Evolutionary conservation across 192 early-diverging fungal species (phyloP), one percentile per base, ranked within the genome.

Genomic region (Dissophora globulifera): DNA sequence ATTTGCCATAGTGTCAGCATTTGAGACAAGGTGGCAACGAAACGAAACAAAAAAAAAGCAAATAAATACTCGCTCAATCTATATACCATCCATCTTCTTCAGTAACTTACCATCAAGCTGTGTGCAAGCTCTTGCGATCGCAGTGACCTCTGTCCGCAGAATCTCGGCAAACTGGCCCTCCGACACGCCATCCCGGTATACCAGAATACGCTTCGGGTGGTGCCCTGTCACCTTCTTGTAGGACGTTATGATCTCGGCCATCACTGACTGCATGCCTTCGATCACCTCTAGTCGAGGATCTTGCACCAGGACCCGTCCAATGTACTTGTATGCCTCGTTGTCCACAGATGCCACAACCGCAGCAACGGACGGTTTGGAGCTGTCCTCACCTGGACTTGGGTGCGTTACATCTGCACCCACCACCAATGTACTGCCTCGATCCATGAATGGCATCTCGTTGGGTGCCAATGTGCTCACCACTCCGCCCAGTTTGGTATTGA

Each of bases 141-240:
- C 84, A 19, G 83, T 78, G 27, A 79, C 69, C 56, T 89, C 88
- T 55, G 86, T 87, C 15, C 82, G 75, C 31, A 79, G 38, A 12
- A 78, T 56, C 20, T 65, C 61, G 1, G 62, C 27, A 62, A 93
- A 94, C 82, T 96, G 93, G 9, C 90, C 86, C 49, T 98, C 95
- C 6, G 92, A 90, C 20, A 96, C 89, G 19, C 94, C 93, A 68
- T 96, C 93, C 60, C 94, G 89, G 75, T 93, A 96, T 66, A 94
- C 91, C 1, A 96, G 20, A 52, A 96, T 93, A 30, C 88, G 85
- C 47, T 76, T 50, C 1, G 94, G 94, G 54, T 89, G 51, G 48
- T 91, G 85, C 41, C 87, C 81, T 67, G 86, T 93, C 25, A 53
- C 41, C 47, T 78, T 57, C 80, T 90, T 76, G 67, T 82, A 93